phyloP scores from a whole-genome alignment of 2,329 filamentous ascomycete species.

The Diaporthe australafricana region DNA sequence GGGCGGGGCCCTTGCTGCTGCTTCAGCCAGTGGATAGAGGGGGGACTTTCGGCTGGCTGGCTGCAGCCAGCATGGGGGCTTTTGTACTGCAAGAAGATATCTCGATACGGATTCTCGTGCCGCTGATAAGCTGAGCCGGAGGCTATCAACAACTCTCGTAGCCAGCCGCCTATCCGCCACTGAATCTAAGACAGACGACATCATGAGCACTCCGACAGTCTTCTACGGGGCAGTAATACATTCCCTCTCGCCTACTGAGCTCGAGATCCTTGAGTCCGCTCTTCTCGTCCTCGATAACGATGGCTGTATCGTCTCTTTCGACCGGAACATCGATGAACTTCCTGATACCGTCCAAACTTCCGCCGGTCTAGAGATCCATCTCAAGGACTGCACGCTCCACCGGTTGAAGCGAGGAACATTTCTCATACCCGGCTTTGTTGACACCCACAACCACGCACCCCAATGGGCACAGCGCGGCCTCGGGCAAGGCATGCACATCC shows the following conservation, averaged over 20 bases:
- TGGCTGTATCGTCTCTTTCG: conserved; percentile 44
- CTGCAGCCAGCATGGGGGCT: no score
- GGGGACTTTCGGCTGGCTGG: no score
- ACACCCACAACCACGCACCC: conserved; percentile 77
- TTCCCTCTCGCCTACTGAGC: conserved; percentile 21
- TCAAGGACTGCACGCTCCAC: conserved; percentile 40
- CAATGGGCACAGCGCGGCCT: conserved; percentile 63
- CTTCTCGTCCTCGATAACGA: conserved; percentile 39
- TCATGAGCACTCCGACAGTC: conserved; percentile 6
- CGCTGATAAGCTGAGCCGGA: background rate
- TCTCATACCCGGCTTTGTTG: conserved; percentile 70
- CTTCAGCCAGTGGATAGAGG: no score
- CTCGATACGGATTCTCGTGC: no score
- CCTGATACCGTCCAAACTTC: conserved; percentile 31
- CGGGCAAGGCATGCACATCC: conserved; percentile 63
- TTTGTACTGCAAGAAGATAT: no score
- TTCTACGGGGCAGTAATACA: conserved; percentile 34
- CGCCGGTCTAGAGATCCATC: conserved; percentile 34
- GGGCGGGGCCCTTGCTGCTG: no score
- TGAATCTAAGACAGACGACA: background rate
- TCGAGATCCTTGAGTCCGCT: conserved; percentile 34
- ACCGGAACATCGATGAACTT: conserved; percentile 37
- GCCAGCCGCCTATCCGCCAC: no score
- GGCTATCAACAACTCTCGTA: background rate
- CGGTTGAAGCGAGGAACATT: conserved; percentile 58